A percentile compares a stretch with the other conserved stretches of the same genome.
Conservation (phyloP, 2,329 filamentous ascomycete genomes). For the Fusarium gaditjirri region DNA sequence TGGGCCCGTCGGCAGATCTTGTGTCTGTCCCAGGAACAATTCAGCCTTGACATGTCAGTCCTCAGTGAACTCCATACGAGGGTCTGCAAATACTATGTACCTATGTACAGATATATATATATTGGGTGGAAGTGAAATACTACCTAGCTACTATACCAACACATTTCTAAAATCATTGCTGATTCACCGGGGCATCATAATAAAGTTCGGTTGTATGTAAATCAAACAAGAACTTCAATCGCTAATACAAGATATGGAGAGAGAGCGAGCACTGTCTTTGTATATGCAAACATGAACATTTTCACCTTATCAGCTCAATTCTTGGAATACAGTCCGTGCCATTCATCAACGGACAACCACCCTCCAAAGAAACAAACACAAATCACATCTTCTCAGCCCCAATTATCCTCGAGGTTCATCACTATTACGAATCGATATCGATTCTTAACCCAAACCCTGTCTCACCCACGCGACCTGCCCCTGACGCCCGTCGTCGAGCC, state of each 20-base stretch:
- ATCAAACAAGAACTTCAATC: neutral
- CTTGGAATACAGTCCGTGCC: neutral
- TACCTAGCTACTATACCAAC: no score
- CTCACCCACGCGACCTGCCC: conserved; percentile 40
- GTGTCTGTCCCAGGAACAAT: neutral
- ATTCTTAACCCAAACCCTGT: conserved; percentile 30
- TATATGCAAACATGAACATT: neutral
- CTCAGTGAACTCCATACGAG: neutral
- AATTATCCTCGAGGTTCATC: conserved; percentile 1
- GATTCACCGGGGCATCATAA: no score
- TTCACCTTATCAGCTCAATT: neutral
- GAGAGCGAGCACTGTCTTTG: neutral
- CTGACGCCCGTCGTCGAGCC: conserved; percentile 36
- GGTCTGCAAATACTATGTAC: no score
- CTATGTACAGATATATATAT: no score
- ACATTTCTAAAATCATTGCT: no score
- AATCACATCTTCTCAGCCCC: conserved; percentile 4
- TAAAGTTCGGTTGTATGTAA: neutral
- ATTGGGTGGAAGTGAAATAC: no score
- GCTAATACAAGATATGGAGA: neutral
- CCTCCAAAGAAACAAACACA: neutral
- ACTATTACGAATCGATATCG: neutral
- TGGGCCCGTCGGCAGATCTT: neutral
- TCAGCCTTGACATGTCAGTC: no score
- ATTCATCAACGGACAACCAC: neutral